Conservation (phyloP, 176 grass and related monocot genomes). For the Musa beccarii region DNA sequence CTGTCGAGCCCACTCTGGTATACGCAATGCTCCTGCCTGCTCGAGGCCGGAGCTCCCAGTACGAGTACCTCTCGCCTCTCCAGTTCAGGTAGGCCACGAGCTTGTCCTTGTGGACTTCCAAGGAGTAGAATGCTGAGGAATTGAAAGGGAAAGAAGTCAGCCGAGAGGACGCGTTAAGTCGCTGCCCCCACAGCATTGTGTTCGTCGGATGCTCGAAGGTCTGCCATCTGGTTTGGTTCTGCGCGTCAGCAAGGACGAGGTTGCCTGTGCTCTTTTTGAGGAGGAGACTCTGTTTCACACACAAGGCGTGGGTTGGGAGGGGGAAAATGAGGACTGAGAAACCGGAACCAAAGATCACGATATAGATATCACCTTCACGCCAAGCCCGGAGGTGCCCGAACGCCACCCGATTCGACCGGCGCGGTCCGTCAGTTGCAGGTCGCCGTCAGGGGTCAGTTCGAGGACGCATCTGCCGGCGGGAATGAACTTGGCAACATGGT, state of each 20-base stretch:
- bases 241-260: slow-evolving; percentile 34
- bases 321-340: not conserved
- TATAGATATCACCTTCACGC: slow-evolving; percentile 33
- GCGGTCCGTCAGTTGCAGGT: slow-evolving; percentile 32
- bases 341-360: not conserved
- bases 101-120: slow-evolving; percentile 46
- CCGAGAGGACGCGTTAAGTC: slow-evolving; percentile 6
- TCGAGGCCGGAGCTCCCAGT: slow-evolving; percentile 42
- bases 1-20: slow-evolving; percentile 17
- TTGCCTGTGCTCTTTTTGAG: slow-evolving; percentile 36
- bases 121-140: slow-evolving; percentile 29
- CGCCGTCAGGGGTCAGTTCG: slow-evolving; percentile 20
- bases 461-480: slow-evolving; percentile 23
- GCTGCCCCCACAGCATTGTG: slow-evolving; percentile 37
- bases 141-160: slow-evolving; percentile 9
- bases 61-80: slow-evolving; percentile 33
- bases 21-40: slow-evolving; percentile 18
- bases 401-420: slow-evolving; percentile 24
- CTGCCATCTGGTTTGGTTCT: slow-evolving; percentile 42
- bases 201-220: slow-evolving; percentile 40
- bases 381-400: slow-evolving; percentile 19
- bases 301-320: not conserved
- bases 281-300: slow-evolving; percentile 38
- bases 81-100: slow-evolving; percentile 42
- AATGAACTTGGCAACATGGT: slow-evolving; percentile 23